Evolutionary conservation across 2,329 filamentous ascomycete genomes (phyloP).

Genomic region (Madurella fahalii): DNA sequence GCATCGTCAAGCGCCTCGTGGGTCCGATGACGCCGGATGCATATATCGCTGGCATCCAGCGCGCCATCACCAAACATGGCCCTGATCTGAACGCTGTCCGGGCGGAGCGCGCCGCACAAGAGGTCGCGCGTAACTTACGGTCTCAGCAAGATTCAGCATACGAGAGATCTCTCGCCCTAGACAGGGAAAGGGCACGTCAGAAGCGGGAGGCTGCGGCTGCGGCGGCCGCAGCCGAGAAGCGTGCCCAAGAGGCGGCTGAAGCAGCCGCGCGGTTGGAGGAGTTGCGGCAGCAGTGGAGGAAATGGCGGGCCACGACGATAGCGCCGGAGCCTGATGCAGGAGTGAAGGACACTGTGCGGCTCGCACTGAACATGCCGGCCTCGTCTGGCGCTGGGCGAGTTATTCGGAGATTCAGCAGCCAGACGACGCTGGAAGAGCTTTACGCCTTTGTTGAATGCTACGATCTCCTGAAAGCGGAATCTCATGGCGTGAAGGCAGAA

Average conservation of each 20-base stretch:
- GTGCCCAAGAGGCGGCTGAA: constrained; percentile 56
- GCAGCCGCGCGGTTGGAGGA: constrained; percentile 50
- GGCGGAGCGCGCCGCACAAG: constrained; percentile 72
- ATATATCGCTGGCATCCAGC: constrained; percentile 72
- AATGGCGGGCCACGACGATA: constrained; percentile 70
- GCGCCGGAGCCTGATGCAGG: constrained; percentile 60
- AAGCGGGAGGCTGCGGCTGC: constrained; percentile 71
- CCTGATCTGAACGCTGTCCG: constrained; percentile 70
- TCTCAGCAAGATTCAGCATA: constrained; percentile 90
- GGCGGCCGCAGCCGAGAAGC: constrained; percentile 62
- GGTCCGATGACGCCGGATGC: constrained; percentile 66
- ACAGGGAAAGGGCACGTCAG: constrained; percentile 77
- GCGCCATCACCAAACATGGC: constrained; percentile 70
- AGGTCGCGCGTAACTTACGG: constrained; percentile 75
- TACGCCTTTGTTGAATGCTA: constrained; percentile 97
- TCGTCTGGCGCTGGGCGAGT: constrained; percentile 64
- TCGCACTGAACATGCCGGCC: constrained; percentile 61
- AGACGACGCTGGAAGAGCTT: constrained; percentile 76
- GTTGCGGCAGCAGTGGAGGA: constrained; percentile 64
- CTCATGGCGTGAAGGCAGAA: constrained; percentile 34
- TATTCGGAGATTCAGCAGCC: constrained; percentile 66
- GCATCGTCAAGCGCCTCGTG: constrained; percentile 72
- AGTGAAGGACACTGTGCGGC: constrained; percentile 67
- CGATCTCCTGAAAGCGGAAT: constrained; percentile 51
- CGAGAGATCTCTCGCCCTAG: constrained; percentile 81